Evolutionary conservation across 1,284 basidiomycete species (phyloP).

Genomic region (Rhodotorula sp.): DNA sequence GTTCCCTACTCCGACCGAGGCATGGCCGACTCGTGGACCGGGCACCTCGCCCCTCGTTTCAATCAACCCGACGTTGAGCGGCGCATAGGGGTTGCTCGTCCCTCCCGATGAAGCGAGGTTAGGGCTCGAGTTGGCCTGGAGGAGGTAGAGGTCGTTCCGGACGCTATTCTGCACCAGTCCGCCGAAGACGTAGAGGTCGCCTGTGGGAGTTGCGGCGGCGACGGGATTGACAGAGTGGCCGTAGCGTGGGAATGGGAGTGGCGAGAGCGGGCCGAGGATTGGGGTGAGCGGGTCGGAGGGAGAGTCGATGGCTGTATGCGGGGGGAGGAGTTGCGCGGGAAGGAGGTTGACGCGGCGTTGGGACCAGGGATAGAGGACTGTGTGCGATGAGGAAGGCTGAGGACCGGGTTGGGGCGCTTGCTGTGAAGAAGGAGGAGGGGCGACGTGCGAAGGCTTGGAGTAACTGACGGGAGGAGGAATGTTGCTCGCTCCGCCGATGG

Average conservation of each 20-base stretch:
- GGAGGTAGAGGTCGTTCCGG: constrained; percentile 89
- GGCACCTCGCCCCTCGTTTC: constrained; percentile 84
- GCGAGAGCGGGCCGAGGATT: constrained; percentile 43
- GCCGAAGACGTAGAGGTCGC: constrained; percentile 95
- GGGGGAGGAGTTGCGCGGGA: constrained; percentile 40
- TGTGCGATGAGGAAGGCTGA: constrained; percentile 10
- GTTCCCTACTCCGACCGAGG: constrained; percentile 89
- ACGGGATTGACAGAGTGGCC: constrained; percentile 91
- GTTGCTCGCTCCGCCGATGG: neutral
- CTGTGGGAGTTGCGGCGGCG: constrained; percentile 62
- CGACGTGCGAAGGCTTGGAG: neutral
- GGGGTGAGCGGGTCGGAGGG: constrained; percentile 11
- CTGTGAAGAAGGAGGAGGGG: neutral
- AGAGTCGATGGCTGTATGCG: constrained; percentile 9
- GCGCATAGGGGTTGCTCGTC: neutral
- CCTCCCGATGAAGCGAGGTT: neutral
- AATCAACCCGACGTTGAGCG: constrained; percentile 51
- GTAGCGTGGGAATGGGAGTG: constrained; percentile 88
- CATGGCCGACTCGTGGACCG: constrained; percentile 88
- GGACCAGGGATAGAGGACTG: constrained; percentile 45
- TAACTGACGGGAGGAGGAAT: neutral
- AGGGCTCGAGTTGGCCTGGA: constrained; percentile 55
- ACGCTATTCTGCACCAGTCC: constrained; percentile 90
- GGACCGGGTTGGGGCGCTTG: neutral
- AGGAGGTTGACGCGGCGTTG: constrained; percentile 40